Base-by-base conservation (phyloP, 2,329 filamentous ascomycete species). In the Aspergillus amoenus region DNA sequence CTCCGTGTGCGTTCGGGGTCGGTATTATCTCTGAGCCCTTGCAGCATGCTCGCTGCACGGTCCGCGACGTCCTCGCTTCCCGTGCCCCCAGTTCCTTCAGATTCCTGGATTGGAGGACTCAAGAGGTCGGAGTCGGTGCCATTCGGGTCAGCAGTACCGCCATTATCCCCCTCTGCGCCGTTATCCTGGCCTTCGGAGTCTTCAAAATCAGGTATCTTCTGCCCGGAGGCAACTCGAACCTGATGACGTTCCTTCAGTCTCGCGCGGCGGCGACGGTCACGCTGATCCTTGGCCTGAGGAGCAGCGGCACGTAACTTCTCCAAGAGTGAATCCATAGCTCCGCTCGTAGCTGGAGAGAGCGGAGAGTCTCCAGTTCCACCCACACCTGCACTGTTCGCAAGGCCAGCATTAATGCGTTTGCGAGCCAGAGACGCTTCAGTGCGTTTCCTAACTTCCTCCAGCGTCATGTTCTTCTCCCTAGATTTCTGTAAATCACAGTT, bases 221-320 rank as follows among this genome's bases (percentile, higher is more conserved):
- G 91, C 8, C 93, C 93, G 17, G 89, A 93, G 15, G 93, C 91
- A 52, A 97, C 85, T 60, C 93, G 90, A 32, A 94, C 89, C 76
- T 96, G 90, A 70, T 97, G 91, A 27, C 88, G 84, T 70, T 96
- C 93, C 83, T 96, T 95, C 66, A 97, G 83, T 54, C 93, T 84
- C 40, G 93, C 92, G 64, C 93, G 86, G 57, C 93, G 86, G 61
- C 94, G 86, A 66, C 92, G 86, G 73, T 97, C 94, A 69, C 93
- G 85, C 73, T 95, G 89, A 73, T 97, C 93, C 72, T 90, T 84
- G 27, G 90, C 86, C 77, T 96, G 91, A 30, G 94, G 93, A 55
- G 93, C 93, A 1, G 94, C 94, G 55, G 92, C 93, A 57, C 94
- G 89, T 55, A 99, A 80, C 76, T 97, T 97, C 84, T 97, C 91